A percentile compares a stretch with the other conserved stretches of the same genome.
These are phyloP conservation scores for Blastocystis sp. DNA, from an alignment of 352 stramenopile genomes.

Conservation along the genomic window DNA sequence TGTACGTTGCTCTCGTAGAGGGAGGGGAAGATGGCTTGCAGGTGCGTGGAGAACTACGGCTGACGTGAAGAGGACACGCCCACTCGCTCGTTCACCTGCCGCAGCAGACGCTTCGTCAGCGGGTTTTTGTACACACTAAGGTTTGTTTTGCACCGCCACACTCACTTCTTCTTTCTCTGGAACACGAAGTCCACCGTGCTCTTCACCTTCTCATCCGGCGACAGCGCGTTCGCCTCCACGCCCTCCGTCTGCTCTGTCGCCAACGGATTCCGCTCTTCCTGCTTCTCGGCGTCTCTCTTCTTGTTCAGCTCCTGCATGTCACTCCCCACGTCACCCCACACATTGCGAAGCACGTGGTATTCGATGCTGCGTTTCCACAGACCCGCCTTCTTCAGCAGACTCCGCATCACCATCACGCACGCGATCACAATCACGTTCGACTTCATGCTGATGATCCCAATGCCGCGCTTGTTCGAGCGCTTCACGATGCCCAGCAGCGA, in stretches of 20 bases:
- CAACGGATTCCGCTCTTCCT: neutral
- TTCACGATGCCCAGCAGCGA: conserved; percentile 2
- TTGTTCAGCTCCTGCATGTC: neutral
- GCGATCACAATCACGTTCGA: neutral
- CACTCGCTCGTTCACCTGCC: neutral
- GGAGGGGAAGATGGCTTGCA: conserved; percentile 32
- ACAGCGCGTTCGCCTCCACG: neutral
- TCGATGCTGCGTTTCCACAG: conserved; percentile 37
- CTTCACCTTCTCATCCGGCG: conserved; percentile 5
- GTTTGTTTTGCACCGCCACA: neutral
- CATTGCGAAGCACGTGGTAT: neutral
- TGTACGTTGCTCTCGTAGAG: conserved; percentile 50
- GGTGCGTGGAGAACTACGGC: neutral
- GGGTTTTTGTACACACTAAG: conserved; percentile 25
- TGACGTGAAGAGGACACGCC: neutral
- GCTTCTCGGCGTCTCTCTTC: neutral
- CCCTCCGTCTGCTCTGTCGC: neutral
- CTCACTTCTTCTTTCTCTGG: conserved; percentile 28
- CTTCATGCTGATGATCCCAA: neutral
- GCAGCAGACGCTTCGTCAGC: conserved; percentile 15
- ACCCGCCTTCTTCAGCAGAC: conserved; percentile 26
- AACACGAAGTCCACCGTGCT: conserved; percentile 54
- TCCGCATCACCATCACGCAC: conserved; percentile 38
- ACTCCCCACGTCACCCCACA: neutral
- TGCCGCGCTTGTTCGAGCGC: neutral